Base-by-base conservation (phyloP, 202 grass and related monocot genomes). In the Sporobolus alterniflorus region DNA sequence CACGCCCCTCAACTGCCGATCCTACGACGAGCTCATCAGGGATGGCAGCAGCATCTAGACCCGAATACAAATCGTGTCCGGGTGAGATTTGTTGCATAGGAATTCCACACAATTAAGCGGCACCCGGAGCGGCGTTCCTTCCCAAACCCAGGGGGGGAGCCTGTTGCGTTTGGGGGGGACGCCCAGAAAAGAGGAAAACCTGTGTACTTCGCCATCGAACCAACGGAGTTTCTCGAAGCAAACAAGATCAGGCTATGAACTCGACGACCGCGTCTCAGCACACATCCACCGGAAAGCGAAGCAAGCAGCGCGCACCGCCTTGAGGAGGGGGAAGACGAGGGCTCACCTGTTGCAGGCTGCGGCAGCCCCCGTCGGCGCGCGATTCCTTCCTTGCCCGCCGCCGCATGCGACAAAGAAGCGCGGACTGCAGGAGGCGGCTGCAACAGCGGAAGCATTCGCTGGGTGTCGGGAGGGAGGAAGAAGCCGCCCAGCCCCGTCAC, bases 311-410 rank as follows among this genome's bases (percentile, higher is more conserved):
- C 54, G 61, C n/a, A 14, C 31, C 2, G 6, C 36, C 36, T 39
- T 25, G 63, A 6, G n/a, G 26, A 9, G 25, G 30, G 12, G 52
- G 69, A 42, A 33, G 56, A 60, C 11, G 55, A 18, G 5, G 52
- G 63, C 69, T 92, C 63, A 85, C 86, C 76, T 44, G n/a, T n/a
- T n/a, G 62, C 60, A 34, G 29, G 70, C 55, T 2, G 72, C 42
- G 33, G 73, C 70, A 24, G 73, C 54, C 54, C 55, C 57, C 3
- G 57, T 72, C 9, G 81, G 70, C 57, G 7, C 18, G 1, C 1
- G 78, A 78, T 88, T 67, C 73, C 21, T 89, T 42, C n/a, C 68
- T 68, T 77, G 8, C 6, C 36, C 36, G 4, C 34, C 50, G 20
- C 59, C 44, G 62, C 50, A 44, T 26, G 16, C 18, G 26, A 41